phyloP scores from a whole-genome alignment of 2,329 filamentous ascomycete genomes.

The Arthroderma uncinatum region DNA sequence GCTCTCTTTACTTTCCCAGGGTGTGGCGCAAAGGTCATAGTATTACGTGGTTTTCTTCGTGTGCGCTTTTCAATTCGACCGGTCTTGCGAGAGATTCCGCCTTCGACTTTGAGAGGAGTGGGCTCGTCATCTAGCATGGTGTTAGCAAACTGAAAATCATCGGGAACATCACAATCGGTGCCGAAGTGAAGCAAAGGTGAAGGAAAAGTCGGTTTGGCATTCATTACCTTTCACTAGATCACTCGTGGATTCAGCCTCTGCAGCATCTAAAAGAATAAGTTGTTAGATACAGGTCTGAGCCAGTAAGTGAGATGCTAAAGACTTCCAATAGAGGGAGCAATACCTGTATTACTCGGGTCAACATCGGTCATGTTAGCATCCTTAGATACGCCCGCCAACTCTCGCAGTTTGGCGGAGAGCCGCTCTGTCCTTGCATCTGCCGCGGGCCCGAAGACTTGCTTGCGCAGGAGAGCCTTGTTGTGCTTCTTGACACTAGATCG shows the following conservation, averaged over 20 bases:
- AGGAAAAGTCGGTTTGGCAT: not conserved
- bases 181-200: not conserved
- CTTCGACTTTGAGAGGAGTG: not conserved
- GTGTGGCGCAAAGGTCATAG: conserved; percentile 30
- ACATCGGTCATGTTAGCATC: conserved; percentile 36
- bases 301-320: not conserved
- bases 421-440: conserved; percentile 70
- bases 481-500: conserved; percentile 68
- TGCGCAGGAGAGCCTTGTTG: conserved; percentile 72
- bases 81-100: conserved; percentile 2
- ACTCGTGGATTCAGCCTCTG: conserved; percentile 5
- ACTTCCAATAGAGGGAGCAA: conserved; percentile 2
- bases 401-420: conserved; percentile 73
- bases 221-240: not conserved
- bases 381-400: conserved; percentile 60
- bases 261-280: not conserved
- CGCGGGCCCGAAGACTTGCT: conserved; percentile 71
- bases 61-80: conserved; percentile 32
- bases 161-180: too few species aligned
- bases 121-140: not conserved
- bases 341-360: conserved; percentile 21
- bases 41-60: conserved; percentile 27
- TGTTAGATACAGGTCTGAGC: not conserved
- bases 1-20: conserved; percentile 24
- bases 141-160: not conserved